A percentile compares a stretch with the other conserved stretches of the same genome.
phyloP scores from a whole-genome alignment of 305 asterid species.

The Plantago coronopus region DNA sequence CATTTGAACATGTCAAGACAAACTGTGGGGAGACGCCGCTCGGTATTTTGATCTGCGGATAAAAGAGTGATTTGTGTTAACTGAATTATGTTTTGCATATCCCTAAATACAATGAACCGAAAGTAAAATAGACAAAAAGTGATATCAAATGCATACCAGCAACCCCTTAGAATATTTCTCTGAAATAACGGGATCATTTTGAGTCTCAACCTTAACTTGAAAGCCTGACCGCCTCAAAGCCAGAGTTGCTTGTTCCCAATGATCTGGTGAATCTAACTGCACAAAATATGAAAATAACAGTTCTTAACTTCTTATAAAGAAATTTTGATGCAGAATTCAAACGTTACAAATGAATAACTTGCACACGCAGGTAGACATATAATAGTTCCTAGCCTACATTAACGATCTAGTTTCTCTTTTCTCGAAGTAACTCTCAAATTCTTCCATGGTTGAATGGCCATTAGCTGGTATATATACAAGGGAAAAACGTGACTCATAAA shows the following conservation, averaged over 20 bases:
- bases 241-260: conserved; percentile 48
- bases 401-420: too few species aligned
- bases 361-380: background rate
- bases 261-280: conserved; percentile 78
- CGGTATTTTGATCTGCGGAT: conserved; percentile 75
- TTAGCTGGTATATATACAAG: background rate
- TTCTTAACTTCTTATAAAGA: conserved; percentile 11
- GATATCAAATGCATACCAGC: conserved; percentile 49
- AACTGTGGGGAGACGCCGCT: conserved; percentile 75
- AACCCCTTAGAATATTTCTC: conserved; percentile 77
- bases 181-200: conserved; percentile 16
- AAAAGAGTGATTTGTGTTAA: background rate
- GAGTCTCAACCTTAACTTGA: conserved; percentile 13
- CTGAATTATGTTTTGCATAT: background rate
- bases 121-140: conserved; percentile 10
- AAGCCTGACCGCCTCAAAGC: conserved; percentile 6
- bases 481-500: too few species aligned
- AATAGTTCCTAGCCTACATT: conserved; percentile 2
- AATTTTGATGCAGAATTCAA: background rate
- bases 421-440: background rate
- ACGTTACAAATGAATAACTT: too few species aligned
- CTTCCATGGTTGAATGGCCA: background rate
- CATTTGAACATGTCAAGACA: conserved; percentile 68
- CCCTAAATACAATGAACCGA: background rate
- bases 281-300: conserved; percentile 21